Percentiles rank a stretch among this genome's conserved stretches.
Evolutionary conservation across 805 yeast genomes (phyloP).

Genomic region (Candida taoyuanica): DNA sequence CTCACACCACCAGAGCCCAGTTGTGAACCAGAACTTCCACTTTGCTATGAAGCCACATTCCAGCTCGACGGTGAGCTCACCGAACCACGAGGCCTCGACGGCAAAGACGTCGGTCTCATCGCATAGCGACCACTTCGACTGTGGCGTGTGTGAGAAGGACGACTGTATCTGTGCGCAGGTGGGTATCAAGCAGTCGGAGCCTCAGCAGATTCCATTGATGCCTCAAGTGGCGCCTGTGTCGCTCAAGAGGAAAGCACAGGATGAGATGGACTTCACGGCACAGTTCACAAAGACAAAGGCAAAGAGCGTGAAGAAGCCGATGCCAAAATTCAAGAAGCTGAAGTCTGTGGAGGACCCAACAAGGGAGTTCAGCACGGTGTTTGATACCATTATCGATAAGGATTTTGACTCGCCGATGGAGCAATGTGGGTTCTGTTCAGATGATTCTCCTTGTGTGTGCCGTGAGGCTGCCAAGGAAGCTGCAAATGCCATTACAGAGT

Average conservation of each 20-base stretch:
- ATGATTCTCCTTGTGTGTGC: conserved; percentile 88
- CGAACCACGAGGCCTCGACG: conserved; percentile 23
- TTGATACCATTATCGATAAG: conserved; percentile 26
- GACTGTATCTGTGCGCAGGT: conserved; percentile 58
- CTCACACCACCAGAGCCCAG: neutral
- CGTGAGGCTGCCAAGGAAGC: conserved; percentile 59
- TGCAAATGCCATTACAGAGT: conserved; percentile 30
- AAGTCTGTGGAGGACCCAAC: conserved; percentile 14
- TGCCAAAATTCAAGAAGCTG: conserved; percentile 23
- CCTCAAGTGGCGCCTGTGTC: conserved; percentile 68
- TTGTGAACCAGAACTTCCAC: conserved; percentile 6
- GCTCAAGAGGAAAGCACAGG: conserved; percentile 35
- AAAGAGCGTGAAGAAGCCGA: conserved; percentile 23
- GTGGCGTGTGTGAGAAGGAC: conserved; percentile 67
- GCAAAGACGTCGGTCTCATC: conserved; percentile 21
- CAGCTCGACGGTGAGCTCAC: conserved; percentile 32
- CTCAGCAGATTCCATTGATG: conserved; percentile 28
- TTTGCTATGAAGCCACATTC: conserved; percentile 10
- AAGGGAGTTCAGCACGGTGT: conserved; percentile 19
- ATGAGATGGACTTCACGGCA: conserved; percentile 53
- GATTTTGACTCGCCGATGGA: conserved; percentile 52
- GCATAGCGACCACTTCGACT: conserved; percentile 31
- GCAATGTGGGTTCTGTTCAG: conserved; percentile 91
- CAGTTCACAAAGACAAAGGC: conserved; percentile 30
- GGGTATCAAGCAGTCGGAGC: conserved; percentile 22